Percentiles rank a stretch among this genome's conserved stretches.
These are phyloP conservation scores for Smallanthus sonchifolius DNA, from an alignment of 129 eudicot genomes.

Conservation along the genomic window DNA sequence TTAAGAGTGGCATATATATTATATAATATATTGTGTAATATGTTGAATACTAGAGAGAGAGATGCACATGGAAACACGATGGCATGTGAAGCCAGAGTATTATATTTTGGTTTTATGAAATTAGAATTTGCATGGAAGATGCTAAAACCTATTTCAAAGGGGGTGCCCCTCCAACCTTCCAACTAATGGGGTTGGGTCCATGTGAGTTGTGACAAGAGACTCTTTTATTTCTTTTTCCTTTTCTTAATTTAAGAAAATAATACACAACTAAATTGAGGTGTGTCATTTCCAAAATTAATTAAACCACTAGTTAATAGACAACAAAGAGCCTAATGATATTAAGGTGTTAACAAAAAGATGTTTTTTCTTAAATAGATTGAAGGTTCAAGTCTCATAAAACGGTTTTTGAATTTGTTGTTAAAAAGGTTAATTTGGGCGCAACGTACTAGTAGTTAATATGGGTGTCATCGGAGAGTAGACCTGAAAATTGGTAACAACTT, in stretches of 20 bases:
- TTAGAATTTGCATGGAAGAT: constrained; percentile 40
- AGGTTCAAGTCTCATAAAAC: too few relatives aligned
- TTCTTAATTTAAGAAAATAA: background rate
- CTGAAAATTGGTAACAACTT: too few relatives aligned
- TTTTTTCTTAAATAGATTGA: too few relatives aligned
- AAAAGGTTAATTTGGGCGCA: too few relatives aligned
- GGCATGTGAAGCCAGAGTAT: constrained; percentile 44
- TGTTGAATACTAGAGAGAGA: background rate
- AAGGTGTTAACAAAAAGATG: too few relatives aligned
- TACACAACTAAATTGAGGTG: constrained; percentile 31
- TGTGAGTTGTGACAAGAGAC: constrained; percentile 41
- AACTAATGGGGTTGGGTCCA: constrained; percentile 39
- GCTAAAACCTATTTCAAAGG: constrained; percentile 37
- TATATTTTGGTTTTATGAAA: constrained; percentile 23
- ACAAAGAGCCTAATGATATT: too few relatives aligned
- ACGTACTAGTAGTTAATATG: background rate
- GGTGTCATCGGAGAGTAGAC: too few relatives aligned
- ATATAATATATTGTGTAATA: background rate
- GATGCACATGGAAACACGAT: constrained; percentile 54
- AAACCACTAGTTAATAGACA: background rate
- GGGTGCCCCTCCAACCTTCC: constrained; percentile 46
- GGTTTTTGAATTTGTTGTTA: too few relatives aligned
- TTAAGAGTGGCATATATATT: too few relatives aligned
- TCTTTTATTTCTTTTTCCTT: background rate
- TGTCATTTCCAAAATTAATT: constrained; percentile 1